Conservation (phyloP, 208 protist genomes). For the Crithidia expoeki region DNA sequence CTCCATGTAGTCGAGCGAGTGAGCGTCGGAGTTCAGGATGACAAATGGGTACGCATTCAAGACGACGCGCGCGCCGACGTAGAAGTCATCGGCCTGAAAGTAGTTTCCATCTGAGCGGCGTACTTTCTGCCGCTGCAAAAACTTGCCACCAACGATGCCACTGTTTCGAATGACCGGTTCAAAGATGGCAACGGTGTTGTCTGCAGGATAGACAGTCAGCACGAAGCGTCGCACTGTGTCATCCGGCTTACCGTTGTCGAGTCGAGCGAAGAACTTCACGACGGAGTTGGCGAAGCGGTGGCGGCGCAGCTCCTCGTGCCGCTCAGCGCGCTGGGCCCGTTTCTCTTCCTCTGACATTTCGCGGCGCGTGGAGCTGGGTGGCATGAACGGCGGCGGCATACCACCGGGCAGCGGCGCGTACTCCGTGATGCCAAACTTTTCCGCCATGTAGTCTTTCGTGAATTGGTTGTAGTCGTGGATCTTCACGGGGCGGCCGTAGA, state of each 20-base stretch:
- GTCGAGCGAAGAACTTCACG: conserved; percentile 90
- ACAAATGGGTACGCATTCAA: conserved; percentile 87
- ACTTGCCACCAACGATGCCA: conserved; percentile 94
- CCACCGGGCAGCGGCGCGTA: conserved; percentile 71
- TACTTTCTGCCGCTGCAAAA: conserved; percentile 88
- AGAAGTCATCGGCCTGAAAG: conserved; percentile 86
- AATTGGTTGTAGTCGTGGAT: conserved; percentile 95
- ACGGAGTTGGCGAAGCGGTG: conserved; percentile 76
- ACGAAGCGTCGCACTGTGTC: conserved; percentile 93
- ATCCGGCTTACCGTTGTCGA: conserved; percentile 84
- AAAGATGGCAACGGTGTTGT: conserved; percentile 94
- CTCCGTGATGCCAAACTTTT: conserved; percentile 65
- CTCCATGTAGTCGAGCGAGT: conserved; percentile 94
- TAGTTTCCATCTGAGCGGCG: conserved; percentile 59
- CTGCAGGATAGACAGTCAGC: conserved; percentile 87
- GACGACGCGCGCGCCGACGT: conserved; percentile 78
- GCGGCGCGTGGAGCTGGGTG: conserved; percentile 78
- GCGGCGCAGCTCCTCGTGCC: conserved; percentile 81
- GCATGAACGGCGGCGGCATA: conserved; percentile 56
- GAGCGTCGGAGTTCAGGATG: conserved; percentile 87
- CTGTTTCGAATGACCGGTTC: conserved; percentile 93
- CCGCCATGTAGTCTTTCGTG: conserved; percentile 89
- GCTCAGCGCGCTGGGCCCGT: conserved; percentile 75
- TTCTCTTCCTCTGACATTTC: conserved; percentile 89
- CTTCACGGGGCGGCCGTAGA: conserved; percentile 87